phyloP scores from a whole-genome alignment of 2,329 filamentous ascomycete species.

The Trichocomaceae sp. region DNA sequence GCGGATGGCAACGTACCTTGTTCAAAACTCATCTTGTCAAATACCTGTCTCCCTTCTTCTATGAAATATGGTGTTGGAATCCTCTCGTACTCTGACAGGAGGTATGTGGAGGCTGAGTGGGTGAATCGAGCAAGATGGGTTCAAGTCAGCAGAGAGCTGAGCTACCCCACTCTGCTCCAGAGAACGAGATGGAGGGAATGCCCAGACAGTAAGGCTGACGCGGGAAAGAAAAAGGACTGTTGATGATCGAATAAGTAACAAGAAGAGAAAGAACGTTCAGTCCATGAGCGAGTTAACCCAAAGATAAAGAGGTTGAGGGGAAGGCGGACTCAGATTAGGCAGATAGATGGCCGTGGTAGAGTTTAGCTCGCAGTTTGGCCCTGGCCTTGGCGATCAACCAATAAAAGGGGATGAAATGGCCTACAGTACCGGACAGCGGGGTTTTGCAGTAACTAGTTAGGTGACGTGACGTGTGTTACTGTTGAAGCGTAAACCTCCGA shows the following conservation, averaged over 20 bases:
- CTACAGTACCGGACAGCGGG: constrained; percentile 3
- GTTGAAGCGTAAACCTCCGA: neutral
- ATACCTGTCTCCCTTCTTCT: neutral
- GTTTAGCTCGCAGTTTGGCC: neutral
- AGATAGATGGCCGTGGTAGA: neutral
- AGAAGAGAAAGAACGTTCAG: neutral
- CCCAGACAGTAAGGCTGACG: neutral
- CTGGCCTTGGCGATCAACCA: constrained; percentile 1
- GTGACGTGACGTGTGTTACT: constrained; percentile 1
- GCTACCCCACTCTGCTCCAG: neutral
- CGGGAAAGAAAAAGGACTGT: neutral
- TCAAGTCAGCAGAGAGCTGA: neutral
- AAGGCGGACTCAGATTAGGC: neutral
- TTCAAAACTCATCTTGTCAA: constrained; percentile 8
- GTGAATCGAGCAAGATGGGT: neutral
- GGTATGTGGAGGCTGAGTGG: neutral
- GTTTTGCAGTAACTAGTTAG: neutral
- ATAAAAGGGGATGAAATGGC: neutral
- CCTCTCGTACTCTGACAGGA: neutral
- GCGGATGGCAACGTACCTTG: constrained; percentile 10
- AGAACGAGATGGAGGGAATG: neutral
- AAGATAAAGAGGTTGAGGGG: neutral
- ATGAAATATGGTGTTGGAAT: neutral
- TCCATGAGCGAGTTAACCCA: neutral
- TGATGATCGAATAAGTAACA: neutral